Evolutionary conservation across 176 grass and related monocot species (phyloP).

Genomic region (Triticum timopheevii): DNA sequence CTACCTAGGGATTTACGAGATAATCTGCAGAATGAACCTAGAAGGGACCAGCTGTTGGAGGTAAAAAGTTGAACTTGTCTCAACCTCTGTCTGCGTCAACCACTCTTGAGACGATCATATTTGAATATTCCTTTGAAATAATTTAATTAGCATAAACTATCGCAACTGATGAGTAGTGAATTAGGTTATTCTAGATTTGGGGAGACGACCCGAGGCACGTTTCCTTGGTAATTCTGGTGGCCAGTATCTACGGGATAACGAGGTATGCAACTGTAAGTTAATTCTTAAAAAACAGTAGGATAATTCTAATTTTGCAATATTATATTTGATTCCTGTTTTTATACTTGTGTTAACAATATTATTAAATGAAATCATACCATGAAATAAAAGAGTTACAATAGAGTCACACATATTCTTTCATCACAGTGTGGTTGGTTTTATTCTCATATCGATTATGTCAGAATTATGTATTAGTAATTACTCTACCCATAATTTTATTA

Average conservation of each 20-base stretch:
- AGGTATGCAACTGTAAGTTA: conserved; percentile 44
- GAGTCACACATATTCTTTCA: neutral
- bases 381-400: neutral
- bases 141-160: neutral
- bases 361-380: neutral
- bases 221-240: conserved; percentile 87
- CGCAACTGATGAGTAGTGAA: conserved; percentile 7
- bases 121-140: neutral
- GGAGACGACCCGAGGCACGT: conserved; percentile 88
- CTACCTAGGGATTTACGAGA: conserved; percentile 76
- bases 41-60: conserved; percentile 84
- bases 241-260: conserved; percentile 77
- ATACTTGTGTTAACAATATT: neutral
- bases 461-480: neutral
- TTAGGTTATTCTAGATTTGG: conserved; percentile 94
- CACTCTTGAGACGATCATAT: neutral
- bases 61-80: conserved; percentile 40
- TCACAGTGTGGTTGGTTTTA: neutral
- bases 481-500: neutral
- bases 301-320: neutral
- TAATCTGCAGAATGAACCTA: conserved; percentile 82
- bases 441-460: neutral
- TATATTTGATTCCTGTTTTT: neutral
- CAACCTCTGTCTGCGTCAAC: neutral
- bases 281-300: neutral